These are phyloP conservation scores for Septoria petroselini DNA, from an alignment of 2,329 filamentous ascomycete species.

Conservation along the genomic window DNA sequence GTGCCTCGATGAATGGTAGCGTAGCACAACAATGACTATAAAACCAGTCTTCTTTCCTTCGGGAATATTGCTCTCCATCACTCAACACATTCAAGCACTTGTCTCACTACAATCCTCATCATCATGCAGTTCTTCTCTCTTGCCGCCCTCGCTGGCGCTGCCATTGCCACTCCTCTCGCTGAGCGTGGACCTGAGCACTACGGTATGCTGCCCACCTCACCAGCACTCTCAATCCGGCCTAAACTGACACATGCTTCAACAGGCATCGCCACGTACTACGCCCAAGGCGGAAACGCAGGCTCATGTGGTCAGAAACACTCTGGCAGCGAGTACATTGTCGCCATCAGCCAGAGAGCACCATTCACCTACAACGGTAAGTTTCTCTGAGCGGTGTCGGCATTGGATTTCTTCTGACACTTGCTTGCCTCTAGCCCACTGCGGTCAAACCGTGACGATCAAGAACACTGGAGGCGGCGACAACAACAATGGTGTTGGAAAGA, in stretches of 20 bases:
- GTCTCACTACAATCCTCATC: too few species aligned
- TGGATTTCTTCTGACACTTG: neutral
- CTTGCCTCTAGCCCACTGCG: slow-evolving; percentile 10
- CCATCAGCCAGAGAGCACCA: slow-evolving; percentile 7
- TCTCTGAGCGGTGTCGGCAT: too few species aligned
- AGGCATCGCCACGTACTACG: slow-evolving; percentile 13
- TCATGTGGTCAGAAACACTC: slow-evolving; percentile 12
- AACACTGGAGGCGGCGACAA: slow-evolving; percentile 11
- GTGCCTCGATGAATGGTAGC: too few species aligned
- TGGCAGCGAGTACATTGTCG: slow-evolving; percentile 15
- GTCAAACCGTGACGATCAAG: slow-evolving; percentile 16
- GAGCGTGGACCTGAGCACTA: neutral
- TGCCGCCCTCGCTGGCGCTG: neutral
- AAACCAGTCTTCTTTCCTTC: too few species aligned
- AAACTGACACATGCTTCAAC: neutral
- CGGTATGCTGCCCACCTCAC: neutral
- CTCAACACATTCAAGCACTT: too few species aligned
- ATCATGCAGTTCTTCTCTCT: too few species aligned
- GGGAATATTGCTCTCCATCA: too few species aligned
- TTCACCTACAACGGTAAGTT: slow-evolving; percentile 14
- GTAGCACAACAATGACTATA: too few species aligned
- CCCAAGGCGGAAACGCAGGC: slow-evolving; percentile 11
- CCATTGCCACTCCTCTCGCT: neutral
- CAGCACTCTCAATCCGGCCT: neutral
- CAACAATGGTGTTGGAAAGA: slow-evolving; percentile 10